These are phyloP conservation scores for Leucocoprinus sp. DNA, from an alignment of 768 basidiomycete species.

Conservation along the genomic window DNA sequence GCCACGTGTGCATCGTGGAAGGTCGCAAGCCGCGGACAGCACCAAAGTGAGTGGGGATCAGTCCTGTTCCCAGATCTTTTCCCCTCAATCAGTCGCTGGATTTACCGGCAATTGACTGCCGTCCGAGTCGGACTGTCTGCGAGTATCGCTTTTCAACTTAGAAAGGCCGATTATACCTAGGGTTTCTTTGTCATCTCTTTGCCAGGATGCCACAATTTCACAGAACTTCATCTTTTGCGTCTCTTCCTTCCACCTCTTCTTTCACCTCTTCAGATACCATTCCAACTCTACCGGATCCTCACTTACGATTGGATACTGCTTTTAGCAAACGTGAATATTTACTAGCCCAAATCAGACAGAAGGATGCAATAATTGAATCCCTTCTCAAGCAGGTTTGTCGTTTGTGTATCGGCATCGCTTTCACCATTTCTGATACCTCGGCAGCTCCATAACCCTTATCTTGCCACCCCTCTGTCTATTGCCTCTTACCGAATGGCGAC, in stretches of 20 bases:
- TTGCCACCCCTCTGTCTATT: conserved; percentile 71
- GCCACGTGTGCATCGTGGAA: conserved; percentile 77
- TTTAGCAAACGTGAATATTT: conserved; percentile 81
- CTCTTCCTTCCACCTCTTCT: conserved; percentile 14
- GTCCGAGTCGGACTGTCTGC: not conserved
- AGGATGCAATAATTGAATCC: conserved; percentile 80
- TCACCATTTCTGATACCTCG: conserved; percentile 5
- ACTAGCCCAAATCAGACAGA: conserved; percentile 79
- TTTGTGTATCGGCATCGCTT: not conserved
- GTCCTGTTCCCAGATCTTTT: conserved; percentile 6
- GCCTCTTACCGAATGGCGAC: conserved; percentile 74
- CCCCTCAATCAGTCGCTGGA: conserved; percentile 7
- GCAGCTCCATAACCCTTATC: conserved; percentile 74
- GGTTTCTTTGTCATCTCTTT: conserved; percentile 1
- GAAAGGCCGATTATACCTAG: not conserved
- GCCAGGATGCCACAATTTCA: conserved; percentile 9
- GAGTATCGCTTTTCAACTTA: not conserved
- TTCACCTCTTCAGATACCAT: conserved; percentile 18
- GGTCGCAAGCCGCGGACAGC: conserved; percentile 71
- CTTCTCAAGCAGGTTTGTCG: conserved; percentile 70
- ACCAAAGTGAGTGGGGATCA: conserved; percentile 61
- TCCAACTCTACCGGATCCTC: conserved; percentile 23
- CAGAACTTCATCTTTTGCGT: conserved; percentile 5
- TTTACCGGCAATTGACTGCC: conserved; percentile 3
- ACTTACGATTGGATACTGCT: conserved; percentile 29